Percentiles rank a stretch among this genome's conserved stretches.
Evolutionary conservation across 805 yeast species (phyloP).

Genomic region (Saccharomycopsis babjevae): DNA sequence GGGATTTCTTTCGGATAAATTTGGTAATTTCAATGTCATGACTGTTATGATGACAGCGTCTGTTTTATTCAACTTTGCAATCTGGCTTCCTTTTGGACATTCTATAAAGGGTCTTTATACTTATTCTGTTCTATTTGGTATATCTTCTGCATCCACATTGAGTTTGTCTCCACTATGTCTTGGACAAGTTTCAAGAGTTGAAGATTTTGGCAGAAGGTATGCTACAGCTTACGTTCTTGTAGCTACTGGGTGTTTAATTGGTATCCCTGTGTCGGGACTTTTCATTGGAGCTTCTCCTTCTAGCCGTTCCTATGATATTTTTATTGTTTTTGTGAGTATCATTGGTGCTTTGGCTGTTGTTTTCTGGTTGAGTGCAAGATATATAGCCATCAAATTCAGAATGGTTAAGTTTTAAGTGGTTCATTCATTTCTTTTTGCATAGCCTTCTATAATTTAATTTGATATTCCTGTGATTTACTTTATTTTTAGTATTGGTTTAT

Average conservation of each 20-base stretch:
- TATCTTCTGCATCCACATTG: constrained; percentile 45
- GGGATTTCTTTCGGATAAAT: constrained; percentile 27
- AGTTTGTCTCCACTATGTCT: constrained; percentile 50
- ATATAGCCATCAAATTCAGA: constrained; percentile 26
- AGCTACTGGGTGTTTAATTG: constrained; percentile 38
- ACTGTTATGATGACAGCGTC: constrained; percentile 28
- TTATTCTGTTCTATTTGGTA: constrained; percentile 42
- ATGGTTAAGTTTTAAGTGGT: not conserved
- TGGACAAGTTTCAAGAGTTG: constrained; percentile 46
- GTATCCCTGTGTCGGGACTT: constrained; percentile 42
- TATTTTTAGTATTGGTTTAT: no score
- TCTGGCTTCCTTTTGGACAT: constrained; percentile 37
- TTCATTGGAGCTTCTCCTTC: constrained; percentile 30
- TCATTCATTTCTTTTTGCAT: no score
- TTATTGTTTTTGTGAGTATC: constrained; percentile 29
- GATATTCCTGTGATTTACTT: no score
- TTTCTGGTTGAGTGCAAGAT: constrained; percentile 36
- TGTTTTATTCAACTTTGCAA: constrained; percentile 26
- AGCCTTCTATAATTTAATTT: no score
- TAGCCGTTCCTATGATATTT: constrained; percentile 27
- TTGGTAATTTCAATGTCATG: constrained; percentile 41
- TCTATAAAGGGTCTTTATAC: constrained; percentile 30
- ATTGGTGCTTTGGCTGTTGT: constrained; percentile 30
- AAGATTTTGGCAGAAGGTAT: constrained; percentile 45
- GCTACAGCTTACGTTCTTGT: constrained; percentile 50